These are phyloP conservation scores for Diddensiella santjacobensis DNA, from an alignment of 805 yeast genomes.

Conservation along the genomic window DNA sequence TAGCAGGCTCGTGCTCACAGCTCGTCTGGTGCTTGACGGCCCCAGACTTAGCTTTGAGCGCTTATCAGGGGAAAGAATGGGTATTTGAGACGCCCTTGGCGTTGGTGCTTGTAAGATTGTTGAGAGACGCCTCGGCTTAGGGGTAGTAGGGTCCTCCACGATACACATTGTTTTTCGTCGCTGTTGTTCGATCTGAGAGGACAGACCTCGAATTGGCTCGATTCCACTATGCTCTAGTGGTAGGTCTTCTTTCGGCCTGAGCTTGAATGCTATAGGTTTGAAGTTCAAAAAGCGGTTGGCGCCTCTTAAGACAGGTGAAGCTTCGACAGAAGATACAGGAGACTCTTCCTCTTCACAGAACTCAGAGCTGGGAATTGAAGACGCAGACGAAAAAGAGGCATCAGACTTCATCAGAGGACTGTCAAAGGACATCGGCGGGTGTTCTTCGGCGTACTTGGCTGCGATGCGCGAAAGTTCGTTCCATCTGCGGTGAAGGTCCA, in stretches of 20 bases:
- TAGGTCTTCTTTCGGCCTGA: background rate
- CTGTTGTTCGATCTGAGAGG: background rate
- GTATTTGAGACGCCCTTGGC: slow-evolving; percentile 9
- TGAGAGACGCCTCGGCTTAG: background rate
- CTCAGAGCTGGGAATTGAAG: background rate
- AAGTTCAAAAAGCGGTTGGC: background rate
- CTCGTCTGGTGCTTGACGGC: background rate
- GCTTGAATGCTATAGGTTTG: background rate
- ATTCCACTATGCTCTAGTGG: no score
- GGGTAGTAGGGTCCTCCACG: background rate
- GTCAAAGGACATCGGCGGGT: background rate
- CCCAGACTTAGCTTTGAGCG: background rate
- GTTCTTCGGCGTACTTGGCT: background rate
- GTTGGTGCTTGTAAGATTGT: background rate
- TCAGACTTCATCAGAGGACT: slow-evolving; percentile 1
- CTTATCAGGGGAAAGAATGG: slow-evolving; percentile 12
- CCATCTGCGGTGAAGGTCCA: slow-evolving; percentile 19
- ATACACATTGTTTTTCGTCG: background rate
- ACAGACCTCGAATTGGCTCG: slow-evolving; percentile 3
- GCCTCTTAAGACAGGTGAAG: slow-evolving; percentile 3
- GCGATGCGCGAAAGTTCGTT: slow-evolving; percentile 2
- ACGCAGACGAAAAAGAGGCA: background rate
- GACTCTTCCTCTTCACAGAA: slow-evolving; percentile 1
- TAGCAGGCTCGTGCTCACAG: background rate
- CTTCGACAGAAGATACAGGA: slow-evolving; percentile 5